Percentiles rank a stretch among this genome's conserved stretches.
Evolutionary conservation across 805 yeast genomes (phyloP).

Genomic region (Barnettozyma sp.): DNA sequence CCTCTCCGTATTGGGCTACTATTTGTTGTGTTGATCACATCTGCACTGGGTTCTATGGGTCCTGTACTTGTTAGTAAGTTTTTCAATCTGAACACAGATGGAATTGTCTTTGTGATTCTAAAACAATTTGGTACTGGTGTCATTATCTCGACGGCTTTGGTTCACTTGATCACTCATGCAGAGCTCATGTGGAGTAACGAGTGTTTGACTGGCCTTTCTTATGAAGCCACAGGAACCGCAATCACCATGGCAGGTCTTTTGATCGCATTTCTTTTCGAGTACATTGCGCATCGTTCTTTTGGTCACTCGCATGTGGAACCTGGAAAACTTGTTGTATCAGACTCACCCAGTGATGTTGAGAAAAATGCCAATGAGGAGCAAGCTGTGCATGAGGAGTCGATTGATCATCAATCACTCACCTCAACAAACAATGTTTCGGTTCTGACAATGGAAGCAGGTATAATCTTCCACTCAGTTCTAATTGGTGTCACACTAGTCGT

Average conservation of each 20-base stretch:
- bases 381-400: conserved; percentile 2
- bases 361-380: conserved; percentile 3
- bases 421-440: conserved; percentile 24
- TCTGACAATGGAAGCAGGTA: conserved; percentile 63
- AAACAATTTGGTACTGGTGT: conserved; percentile 21
- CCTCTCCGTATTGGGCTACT: conserved; percentile 17
- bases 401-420: background rate
- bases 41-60: conserved; percentile 14
- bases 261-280: conserved; percentile 16
- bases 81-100: conserved; percentile 8
- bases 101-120: conserved; percentile 10
- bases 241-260: conserved; percentile 19
- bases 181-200: conserved; percentile 15
- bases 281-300: conserved; percentile 10
- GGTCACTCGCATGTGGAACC: conserved; percentile 1
- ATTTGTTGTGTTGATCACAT: conserved; percentile 14
- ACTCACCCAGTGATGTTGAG: conserved; percentile 1
- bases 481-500: conserved; percentile 72
- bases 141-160: conserved; percentile 19
- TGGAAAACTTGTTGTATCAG: background rate
- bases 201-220: conserved; percentile 14
- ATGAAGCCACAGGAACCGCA: conserved; percentile 16
- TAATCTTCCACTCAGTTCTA: conserved; percentile 73
- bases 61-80: conserved; percentile 12
- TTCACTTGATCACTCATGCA: conserved; percentile 18